Conservation (phyloP, 139 green algal genomes). For the Eudorina sp. region DNA sequence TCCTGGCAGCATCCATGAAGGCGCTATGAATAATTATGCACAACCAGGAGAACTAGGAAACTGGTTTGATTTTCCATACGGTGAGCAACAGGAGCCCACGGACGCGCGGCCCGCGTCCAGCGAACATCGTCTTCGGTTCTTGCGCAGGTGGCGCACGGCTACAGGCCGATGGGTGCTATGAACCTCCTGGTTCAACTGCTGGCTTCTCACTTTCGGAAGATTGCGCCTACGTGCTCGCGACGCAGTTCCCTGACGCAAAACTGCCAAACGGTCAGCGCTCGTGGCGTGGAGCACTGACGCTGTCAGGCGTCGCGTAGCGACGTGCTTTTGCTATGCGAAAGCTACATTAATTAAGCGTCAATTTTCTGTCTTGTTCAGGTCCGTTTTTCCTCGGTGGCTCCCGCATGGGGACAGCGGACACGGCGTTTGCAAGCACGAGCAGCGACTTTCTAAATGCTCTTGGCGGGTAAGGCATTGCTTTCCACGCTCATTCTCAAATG, state of each 20-base stretch:
- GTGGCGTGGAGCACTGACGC: too few relatives aligned
- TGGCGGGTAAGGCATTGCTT: background rate
- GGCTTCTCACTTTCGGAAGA: background rate
- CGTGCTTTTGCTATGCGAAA: background rate
- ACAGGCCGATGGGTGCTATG: background rate
- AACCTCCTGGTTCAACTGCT: background rate
- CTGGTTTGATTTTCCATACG: slow-evolving; percentile 9
- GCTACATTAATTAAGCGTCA: background rate
- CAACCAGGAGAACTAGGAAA: background rate
- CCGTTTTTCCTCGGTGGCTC: background rate
- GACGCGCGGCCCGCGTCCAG: too few relatives aligned
- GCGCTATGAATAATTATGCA: background rate
- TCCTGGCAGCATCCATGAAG: background rate
- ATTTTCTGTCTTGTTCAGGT: background rate
- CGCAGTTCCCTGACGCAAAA: background rate
- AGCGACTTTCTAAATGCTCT: slow-evolving; percentile 23
- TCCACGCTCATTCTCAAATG: background rate
- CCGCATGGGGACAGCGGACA: too few relatives aligned
- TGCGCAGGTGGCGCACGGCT: background rate
- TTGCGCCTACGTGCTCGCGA: slow-evolving; percentile 2
- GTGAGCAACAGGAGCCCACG: too few relatives aligned
- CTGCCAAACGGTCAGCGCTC: background rate
- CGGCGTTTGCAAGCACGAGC: background rate
- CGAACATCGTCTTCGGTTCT: too few relatives aligned
- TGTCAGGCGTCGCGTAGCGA: background rate